Base-by-base conservation (phyloP, 2,329 filamentous ascomycete genomes). In the Metarhizium sp. region DNA sequence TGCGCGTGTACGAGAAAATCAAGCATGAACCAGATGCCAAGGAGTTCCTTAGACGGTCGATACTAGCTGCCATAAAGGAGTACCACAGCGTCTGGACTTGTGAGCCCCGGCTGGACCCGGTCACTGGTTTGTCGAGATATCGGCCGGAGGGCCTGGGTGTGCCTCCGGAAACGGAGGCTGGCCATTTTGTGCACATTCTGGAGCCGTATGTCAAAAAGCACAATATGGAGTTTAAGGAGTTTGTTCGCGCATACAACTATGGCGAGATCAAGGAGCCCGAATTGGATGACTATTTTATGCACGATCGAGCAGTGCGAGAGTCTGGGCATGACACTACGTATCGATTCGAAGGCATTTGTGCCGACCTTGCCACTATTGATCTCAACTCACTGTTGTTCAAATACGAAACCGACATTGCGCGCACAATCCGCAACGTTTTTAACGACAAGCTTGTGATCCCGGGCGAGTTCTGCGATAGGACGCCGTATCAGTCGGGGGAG, bases 321-420 rank as follows among this genome's bases (percentile, higher is more conserved):
- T 96, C 92, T 18, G 94, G 94, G 13, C 94, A 99, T 70, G 94
- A 99, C 68, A 99, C 94, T 2, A 89, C 89, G 16, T 97, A 97
- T 72, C 89, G 94, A 18, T 79, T 99, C 20, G 94, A 97, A 72
- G 86, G 84, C 50, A 80, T 95, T 29, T 92, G 88, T 63, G 94
- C 90, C 11, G 84, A 96, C 67, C 77, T 97, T 30, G 94, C 92
- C 11, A 96, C 92, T 0, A 90, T 97, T 57, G 94, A 99, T 66
- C 79, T 97, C 55, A 97, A 99, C 74, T 94, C 91, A 32, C 78
- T 96, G 34, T 76, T 99, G 32, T 99, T 94, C 81, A 97, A 97
- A 73, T 97, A 97, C 67, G 94, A 99, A 73, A 86, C 86, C 34
- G 94, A 99, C 65, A 96, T 99, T 67, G 86, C 89, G 2, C 84